phyloP scores from a whole-genome alignment of 805 yeast species.

The Wickerhamomyces sydowiorum region DNA sequence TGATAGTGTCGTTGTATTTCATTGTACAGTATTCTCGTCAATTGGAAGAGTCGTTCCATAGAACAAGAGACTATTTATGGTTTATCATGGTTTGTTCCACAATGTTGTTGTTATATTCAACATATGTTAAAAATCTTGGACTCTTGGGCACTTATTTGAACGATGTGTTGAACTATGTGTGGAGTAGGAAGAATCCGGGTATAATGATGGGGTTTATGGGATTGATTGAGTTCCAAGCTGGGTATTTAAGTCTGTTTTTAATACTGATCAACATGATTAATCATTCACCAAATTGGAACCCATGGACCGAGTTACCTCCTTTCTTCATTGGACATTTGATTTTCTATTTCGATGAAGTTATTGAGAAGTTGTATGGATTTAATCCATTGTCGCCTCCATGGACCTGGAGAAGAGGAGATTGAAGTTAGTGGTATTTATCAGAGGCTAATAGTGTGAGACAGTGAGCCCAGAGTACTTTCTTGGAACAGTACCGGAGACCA shows the following conservation, averaged over 20 bases:
- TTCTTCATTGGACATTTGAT: conserved; percentile 15
- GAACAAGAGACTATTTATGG: conserved; percentile 16
- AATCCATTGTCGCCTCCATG: conserved; percentile 19
- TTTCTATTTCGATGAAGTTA: conserved; percentile 17
- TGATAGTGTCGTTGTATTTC: conserved; percentile 6
- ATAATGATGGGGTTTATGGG: conserved; percentile 8
- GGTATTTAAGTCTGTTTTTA: conserved; percentile 7
- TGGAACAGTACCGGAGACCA: too few relatives aligned
- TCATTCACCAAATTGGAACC: not conserved
- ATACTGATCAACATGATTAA: conserved; percentile 2
- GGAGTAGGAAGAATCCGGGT: conserved; percentile 17
- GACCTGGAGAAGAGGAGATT: conserved; percentile 3
- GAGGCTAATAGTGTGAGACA: too few relatives aligned
- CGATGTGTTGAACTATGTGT: conserved; percentile 11
- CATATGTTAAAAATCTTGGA: conserved; percentile 2
- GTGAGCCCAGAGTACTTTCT: too few relatives aligned
- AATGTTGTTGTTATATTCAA: conserved; percentile 6
- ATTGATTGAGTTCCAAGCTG: conserved; percentile 10
- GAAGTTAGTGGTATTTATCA: too few relatives aligned
- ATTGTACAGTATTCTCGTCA: conserved; percentile 7
- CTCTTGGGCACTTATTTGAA: conserved; percentile 7
- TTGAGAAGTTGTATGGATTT: conserved; percentile 12
- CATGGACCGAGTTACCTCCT: conserved; percentile 3
- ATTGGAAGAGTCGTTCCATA: conserved; percentile 9
- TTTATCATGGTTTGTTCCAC: conserved; percentile 6